Conservation (phyloP, 495 filamentous ascomycete genomes). For the Evernia prunastri region DNA sequence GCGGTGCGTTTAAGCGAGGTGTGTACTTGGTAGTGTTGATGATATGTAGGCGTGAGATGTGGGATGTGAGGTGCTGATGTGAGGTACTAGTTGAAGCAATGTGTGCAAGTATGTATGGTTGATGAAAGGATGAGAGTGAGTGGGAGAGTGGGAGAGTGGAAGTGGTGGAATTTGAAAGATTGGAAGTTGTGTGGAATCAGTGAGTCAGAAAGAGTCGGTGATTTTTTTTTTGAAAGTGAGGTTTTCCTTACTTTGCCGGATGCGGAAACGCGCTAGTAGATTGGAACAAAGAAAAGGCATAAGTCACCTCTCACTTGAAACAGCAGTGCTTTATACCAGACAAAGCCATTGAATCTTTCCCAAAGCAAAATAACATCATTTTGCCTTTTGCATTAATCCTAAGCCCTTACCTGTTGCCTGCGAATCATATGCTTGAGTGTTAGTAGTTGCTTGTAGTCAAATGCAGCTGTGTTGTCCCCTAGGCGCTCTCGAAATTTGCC, state of each 20-base stretch:
- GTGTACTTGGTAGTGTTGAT: not conserved
- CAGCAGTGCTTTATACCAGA: not conserved
- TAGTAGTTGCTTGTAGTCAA: not conserved
- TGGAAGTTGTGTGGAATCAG: not conserved
- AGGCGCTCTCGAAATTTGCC: not conserved
- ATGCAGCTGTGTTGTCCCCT: not conserved
- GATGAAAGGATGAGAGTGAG: too few species aligned
- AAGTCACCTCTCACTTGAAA: not conserved
- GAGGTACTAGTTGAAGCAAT: too few species aligned
- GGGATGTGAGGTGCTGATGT: too few species aligned
- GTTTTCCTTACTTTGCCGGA: not conserved
- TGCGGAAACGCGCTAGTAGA: slow-evolving; percentile 1
- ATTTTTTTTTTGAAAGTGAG: not conserved
- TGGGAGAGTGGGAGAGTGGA: not conserved
- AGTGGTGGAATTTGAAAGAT: not conserved
- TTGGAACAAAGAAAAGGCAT: not conserved
- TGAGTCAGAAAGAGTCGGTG: not conserved
- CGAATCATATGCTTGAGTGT: not conserved
- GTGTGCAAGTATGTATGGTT: not conserved
- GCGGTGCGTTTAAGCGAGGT: not conserved
- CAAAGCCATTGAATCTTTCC: not conserved
- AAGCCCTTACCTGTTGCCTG: not conserved
- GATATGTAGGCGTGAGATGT: too few species aligned
- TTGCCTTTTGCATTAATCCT: too few species aligned
- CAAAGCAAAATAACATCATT: too few species aligned